Conservation (phyloP, 805 yeast genomes). For the Ogataea neopini region DNA sequence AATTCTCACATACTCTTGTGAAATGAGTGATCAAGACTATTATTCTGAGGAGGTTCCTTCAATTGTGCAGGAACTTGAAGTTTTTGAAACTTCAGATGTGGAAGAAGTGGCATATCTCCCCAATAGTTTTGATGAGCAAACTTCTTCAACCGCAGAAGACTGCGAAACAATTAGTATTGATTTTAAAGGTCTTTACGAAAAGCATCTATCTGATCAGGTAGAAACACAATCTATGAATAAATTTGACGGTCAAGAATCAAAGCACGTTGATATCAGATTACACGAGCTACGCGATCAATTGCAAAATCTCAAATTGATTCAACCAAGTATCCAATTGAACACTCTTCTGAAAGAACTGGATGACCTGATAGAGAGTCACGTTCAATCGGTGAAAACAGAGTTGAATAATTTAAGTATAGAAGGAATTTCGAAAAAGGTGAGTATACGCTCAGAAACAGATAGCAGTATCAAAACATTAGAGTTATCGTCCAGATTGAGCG, state of each 20-base stretch:
- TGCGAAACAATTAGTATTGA: constrained; percentile 1
- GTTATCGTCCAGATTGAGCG: constrained; percentile 17
- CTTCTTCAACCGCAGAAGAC: background rate
- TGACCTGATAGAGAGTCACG: background rate
- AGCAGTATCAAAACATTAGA: background rate
- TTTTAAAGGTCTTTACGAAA: constrained; percentile 7
- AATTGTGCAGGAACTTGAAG: constrained; percentile 21
- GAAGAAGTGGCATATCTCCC: constrained; percentile 1
- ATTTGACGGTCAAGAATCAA: background rate
- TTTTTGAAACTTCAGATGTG: constrained; percentile 22
- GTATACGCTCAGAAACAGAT: background rate
- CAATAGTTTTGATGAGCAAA: background rate
- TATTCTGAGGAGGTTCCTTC: constrained; percentile 30
- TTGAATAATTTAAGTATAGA: background rate
- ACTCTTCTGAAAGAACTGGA: background rate
- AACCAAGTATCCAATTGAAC: background rate
- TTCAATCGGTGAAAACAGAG: background rate
- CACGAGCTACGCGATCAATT: background rate
- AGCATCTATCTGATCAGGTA: background rate
- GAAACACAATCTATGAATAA: background rate
- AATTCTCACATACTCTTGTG: too few species aligned
- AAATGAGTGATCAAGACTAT: constrained; percentile 18
- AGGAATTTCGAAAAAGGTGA: background rate
- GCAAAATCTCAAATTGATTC: background rate
- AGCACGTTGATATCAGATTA: too few species aligned